These are phyloP conservation scores for Solanum ossicruentum DNA, from an alignment of 257 asterid genomes.

Conservation along the genomic window DNA sequence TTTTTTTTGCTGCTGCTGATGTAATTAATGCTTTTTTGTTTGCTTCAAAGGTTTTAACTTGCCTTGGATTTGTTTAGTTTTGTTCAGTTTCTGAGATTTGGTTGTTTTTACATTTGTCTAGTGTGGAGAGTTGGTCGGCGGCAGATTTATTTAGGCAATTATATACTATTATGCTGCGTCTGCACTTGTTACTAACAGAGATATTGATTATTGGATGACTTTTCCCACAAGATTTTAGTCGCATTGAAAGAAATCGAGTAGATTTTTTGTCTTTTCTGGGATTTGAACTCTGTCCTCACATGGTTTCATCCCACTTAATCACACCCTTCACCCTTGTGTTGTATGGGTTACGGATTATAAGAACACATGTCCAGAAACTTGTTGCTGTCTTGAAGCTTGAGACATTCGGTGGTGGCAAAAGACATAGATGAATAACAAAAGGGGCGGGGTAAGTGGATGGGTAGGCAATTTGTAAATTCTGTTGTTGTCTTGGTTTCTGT, in stretches of 20 bases:
- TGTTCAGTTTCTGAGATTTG: background rate
- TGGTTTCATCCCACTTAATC: background rate
- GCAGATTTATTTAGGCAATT: background rate
- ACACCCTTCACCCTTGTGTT: background rate
- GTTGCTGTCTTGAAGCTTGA: background rate
- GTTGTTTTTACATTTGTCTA: background rate
- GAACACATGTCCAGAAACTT: background rate
- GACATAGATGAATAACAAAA: background rate
- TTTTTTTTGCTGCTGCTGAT: background rate
- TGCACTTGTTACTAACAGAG: background rate
- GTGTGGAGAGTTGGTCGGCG: background rate
- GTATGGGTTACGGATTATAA: background rate
- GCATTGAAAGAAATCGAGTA: background rate
- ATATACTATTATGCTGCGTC: background rate
- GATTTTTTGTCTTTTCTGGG: background rate
- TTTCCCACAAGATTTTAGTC: background rate
- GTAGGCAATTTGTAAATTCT: background rate
- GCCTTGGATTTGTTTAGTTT: background rate
- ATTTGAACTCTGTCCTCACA: background rate
- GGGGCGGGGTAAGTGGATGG: no score
- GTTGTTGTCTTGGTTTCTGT: background rate
- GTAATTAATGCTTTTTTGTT: background rate
- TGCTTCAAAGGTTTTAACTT: background rate
- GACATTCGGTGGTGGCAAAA: background rate
- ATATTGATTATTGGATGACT: background rate